Percentiles rank a stretch among this genome's conserved stretches.
These are phyloP conservation scores for Fraxinus cuspidata DNA, from an alignment of 257 asterid genomes.

Conservation along the genomic window DNA sequence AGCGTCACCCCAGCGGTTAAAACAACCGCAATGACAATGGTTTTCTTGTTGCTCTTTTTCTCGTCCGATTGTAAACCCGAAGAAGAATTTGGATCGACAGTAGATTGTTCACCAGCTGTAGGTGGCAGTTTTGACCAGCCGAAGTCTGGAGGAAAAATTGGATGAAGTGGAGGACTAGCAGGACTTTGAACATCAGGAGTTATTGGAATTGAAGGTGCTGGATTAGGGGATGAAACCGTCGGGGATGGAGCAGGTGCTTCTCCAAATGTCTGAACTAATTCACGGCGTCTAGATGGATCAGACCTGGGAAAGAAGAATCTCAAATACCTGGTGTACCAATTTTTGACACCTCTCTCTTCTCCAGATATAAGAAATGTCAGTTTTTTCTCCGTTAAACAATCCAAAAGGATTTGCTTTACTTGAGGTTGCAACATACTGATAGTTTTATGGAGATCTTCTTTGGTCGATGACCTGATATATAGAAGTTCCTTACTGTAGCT, in stretches of 20 bases:
- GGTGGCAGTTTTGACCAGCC: conserved; percentile 40
- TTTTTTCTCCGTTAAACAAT: conserved; percentile 52
- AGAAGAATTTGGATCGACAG: conserved; percentile 26
- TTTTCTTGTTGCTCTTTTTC: conserved; percentile 34
- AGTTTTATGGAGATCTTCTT: conserved; percentile 28
- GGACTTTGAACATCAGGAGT: conserved; percentile 35
- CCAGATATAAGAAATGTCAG: conserved; percentile 35
- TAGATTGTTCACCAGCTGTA: conserved; percentile 29
- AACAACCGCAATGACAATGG: conserved; percentile 58
- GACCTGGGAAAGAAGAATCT: conserved; percentile 39
- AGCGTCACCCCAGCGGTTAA: conserved; percentile 66
- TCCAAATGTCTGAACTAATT: conserved; percentile 45
- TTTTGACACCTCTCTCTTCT: conserved; percentile 39
- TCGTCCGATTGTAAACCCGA: conserved; percentile 35
- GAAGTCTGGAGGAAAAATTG: conserved; percentile 44
- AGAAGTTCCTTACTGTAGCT: conserved; percentile 22
- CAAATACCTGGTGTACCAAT: conserved; percentile 48
- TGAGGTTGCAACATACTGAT: conserved; percentile 43
- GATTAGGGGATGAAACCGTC: conserved; percentile 39
- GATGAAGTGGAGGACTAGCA: conserved; percentile 46
- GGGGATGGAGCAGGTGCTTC: conserved; percentile 68
- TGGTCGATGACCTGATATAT: conserved; percentile 30
- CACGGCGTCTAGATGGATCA: conserved; percentile 48
- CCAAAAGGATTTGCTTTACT: conserved; percentile 51
- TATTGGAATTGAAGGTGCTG: conserved; percentile 42